Percentiles rank a stretch among this genome's conserved stretches.
Conservation (phyloP, 306 rosid species). For the Crataegus laevigata region DNA sequence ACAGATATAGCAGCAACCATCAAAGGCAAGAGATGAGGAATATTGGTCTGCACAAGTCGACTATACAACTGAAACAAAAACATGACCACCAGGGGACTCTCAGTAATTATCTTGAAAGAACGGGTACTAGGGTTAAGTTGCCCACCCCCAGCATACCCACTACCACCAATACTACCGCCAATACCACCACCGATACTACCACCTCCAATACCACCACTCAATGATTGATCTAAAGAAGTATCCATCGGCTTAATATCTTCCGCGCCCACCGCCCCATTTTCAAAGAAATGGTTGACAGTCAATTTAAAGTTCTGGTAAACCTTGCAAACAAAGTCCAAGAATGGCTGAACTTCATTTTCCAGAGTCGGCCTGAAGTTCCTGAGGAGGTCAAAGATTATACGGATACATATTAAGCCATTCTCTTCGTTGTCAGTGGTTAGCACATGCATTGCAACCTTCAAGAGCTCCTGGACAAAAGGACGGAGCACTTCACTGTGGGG, state of each 20-base stretch:
- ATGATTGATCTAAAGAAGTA: conserved; percentile 49
- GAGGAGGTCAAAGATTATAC: conserved; percentile 88
- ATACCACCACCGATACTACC: not conserved
- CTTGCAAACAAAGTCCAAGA: conserved; percentile 86
- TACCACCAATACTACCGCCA: not conserved
- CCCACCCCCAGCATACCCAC: conserved; percentile 44
- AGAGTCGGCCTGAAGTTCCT: conserved; percentile 87
- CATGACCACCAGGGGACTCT: conserved; percentile 97
- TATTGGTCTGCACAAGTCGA: conserved; percentile 90
- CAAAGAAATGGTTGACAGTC: conserved; percentile 89
- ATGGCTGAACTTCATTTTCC: conserved; percentile 91
- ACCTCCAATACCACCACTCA: conserved; percentile 11
- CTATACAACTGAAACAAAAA: conserved; percentile 90
- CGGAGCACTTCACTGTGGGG: conserved; percentile 98
- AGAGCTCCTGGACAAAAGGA: conserved; percentile 91
- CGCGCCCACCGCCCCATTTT: conserved; percentile 42
- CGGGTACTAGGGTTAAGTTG: conserved; percentile 93
- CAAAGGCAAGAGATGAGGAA: conserved; percentile 85
- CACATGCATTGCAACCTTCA: conserved; percentile 93
- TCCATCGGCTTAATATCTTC: conserved; percentile 82
- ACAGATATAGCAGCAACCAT: conserved; percentile 98
- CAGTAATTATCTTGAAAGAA: conserved; percentile 89
- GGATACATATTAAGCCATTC: conserved; percentile 79
- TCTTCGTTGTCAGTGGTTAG: conserved; percentile 93
- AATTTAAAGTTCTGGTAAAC: conserved; percentile 78